Base-by-base conservation (phyloP, 78 protist genomes). In the Dictyostelium purpureum region DNA sequence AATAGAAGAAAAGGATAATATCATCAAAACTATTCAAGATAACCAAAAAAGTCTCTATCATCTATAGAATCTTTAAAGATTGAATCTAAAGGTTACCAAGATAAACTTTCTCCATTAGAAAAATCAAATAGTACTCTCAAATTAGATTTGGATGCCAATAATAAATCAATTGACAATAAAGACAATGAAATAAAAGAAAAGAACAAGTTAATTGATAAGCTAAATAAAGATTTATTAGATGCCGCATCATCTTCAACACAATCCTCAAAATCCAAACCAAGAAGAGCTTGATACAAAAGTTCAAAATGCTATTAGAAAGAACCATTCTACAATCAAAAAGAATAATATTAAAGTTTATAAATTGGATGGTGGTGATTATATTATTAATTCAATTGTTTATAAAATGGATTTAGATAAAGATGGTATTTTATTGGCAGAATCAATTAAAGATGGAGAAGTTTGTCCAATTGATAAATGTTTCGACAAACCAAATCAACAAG, bases 281-380 rank as follows among this genome's bases (percentile, higher is more conserved):
- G 18, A 28, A 28, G 71, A 63, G 33, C 26, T 63, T 63, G 71
- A 63, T 63, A 63, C 24, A 4, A 11, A 33, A 9, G 71, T 63
- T 28, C 52, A 63, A 63, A 9, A 35, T 33, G 16, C 26, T 63
- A 33, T 37, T 63, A 63, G 35, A 63, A 10, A 63, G 37, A 63
- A 63, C 18, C 71, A 63, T 33, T 21, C 26, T 63, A 28, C 33
- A 28, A 63, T 63, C 1, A 63, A 35, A 63, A 63, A 63, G 33
- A 31, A 31, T 14, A 63, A 63, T 28, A 31, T 42, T 21, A 63
- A 63, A 33, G 28, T 63, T 37, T 14, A 31, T 63, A 63, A 63
- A 63, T 63, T 63, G 6, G 71, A 63, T 33, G 33, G 33, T 63
- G 71, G 71, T 63, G 71, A 63, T 63, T 63, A 63, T 19, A 31